Evolutionary conservation across 1,284 basidiomycete genomes (phyloP), one percentile per base, ranked within the genome.

Genomic region (Neotropicomus parvogracilis): DNA sequence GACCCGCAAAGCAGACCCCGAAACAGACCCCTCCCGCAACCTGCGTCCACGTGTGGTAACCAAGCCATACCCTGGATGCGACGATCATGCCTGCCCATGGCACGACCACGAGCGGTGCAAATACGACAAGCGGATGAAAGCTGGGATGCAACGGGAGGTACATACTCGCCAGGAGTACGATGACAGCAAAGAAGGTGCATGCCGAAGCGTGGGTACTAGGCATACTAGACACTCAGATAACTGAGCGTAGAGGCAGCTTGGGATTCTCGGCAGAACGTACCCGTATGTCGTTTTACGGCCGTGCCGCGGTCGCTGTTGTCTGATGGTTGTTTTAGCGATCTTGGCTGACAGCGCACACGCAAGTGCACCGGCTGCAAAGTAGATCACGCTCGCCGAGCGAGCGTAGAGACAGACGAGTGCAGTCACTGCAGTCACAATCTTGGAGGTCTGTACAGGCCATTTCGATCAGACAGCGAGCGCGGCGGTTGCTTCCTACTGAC

Each of bases 191-290:
- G 68, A 80, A 93, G 0, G 78, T 75, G 54, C 90, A 85, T 1
- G 77, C 74, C 3, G 88, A 86, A 4, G 89, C 87, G 64, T 95
- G 91, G 3, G 91, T 94, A 44, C 86, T 90, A 4, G 91, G 91
- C 90, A 94, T 93, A 3, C 89, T 90, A 60, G 53, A 50, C 13
- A n/a, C 31, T 21, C 28, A 26, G 60, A 62, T 5, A 54, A 48
- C 10, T 45, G 38, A 54, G 48, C 44, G 39, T 8, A 16, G 12
- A 35, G n/a, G 44, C 13, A 21, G 13, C 38, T 17, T 27, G 11
- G 6, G 52, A 48, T 34, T 61, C 53, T 12, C 35, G 53, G 13
- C 43, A 34, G 21, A 39, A 64, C 79, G 37, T 56, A 86, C 85
- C 85, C 86, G 60, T 84, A 88, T 5, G 78, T 71, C 41, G 70